Conservation (phyloP, 2,329 filamentous ascomycete genomes). For the Lanzia echinophila region DNA sequence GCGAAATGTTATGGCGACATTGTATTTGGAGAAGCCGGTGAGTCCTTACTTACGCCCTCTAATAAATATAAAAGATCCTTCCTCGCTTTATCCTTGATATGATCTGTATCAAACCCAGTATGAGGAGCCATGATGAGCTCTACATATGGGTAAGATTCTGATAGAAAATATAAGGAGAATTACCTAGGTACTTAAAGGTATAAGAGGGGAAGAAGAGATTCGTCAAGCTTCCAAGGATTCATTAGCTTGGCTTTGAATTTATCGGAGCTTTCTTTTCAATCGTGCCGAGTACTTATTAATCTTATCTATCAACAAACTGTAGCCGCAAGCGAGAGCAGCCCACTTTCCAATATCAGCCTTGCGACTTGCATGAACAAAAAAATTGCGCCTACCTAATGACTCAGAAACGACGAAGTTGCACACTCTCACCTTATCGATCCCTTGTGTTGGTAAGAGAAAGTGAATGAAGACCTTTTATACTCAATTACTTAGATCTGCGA, state of each 20-base stretch:
- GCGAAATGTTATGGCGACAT: slow-evolving; percentile 22
- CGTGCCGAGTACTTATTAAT: background rate
- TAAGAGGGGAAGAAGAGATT: background rate
- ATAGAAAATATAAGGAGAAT: slow-evolving; percentile 1
- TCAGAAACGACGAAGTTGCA: slow-evolving; percentile 20
- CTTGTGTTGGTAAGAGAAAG: slow-evolving; percentile 13
- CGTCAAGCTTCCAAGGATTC: background rate
- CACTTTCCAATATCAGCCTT: slow-evolving; percentile 4
- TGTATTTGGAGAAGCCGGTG: slow-evolving; percentile 14
- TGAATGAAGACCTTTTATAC: slow-evolving; percentile 27
- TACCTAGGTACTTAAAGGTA: no score
- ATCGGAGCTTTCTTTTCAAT: background rate
- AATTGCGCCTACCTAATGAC: slow-evolving; percentile 17
- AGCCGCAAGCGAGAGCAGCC: slow-evolving; percentile 2
- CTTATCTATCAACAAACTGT: background rate
- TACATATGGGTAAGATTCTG: slow-evolving; percentile 36
- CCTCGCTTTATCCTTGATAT: slow-evolving; percentile 74
- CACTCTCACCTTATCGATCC: slow-evolving; percentile 7
- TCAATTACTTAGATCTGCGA: slow-evolving; percentile 25
- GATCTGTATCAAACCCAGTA: slow-evolving; percentile 64
- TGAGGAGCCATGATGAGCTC: slow-evolving; percentile 62
- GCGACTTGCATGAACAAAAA: slow-evolving; percentile 12
- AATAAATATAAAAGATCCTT: slow-evolving; percentile 86
- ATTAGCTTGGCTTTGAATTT: background rate
- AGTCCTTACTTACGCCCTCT: slow-evolving; percentile 72